These are phyloP conservation scores for Fusarium temperatum DNA, from an alignment of 2,329 filamentous ascomycete species.

Conservation along the genomic window DNA sequence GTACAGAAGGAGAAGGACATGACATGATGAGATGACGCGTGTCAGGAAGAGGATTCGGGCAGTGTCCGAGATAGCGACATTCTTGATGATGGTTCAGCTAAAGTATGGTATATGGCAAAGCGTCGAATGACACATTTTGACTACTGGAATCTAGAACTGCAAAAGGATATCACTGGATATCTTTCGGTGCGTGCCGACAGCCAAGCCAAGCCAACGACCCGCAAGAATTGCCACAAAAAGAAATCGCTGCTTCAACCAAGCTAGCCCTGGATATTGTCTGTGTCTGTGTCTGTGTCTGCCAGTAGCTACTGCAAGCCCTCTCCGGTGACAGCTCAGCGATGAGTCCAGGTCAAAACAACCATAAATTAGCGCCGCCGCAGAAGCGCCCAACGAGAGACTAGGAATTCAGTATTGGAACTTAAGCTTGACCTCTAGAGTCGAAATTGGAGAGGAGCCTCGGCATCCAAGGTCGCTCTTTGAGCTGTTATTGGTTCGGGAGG, in stretches of 20 bases:
- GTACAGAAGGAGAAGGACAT: background rate
- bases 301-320: background rate
- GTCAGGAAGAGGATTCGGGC: constrained; percentile 20
- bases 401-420: background rate
- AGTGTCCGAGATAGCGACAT: constrained; percentile 26
- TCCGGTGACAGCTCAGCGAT: constrained; percentile 7
- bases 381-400: constrained; percentile 9
- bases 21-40: constrained; percentile 14
- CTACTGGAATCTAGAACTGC: background rate
- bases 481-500: constrained; percentile 24
- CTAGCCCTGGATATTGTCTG: background rate
- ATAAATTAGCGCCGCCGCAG: constrained; percentile 21
- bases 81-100: background rate
- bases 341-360: constrained; percentile 30
- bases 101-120: constrained; percentile 1
- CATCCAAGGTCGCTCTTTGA: constrained; percentile 22
- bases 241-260: background rate
- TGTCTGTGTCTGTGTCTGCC: background rate
- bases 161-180: background rate
- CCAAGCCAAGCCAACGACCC: background rate
- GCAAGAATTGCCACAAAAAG: constrained; percentile 16
- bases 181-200: constrained; percentile 13
- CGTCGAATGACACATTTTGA: constrained; percentile 4
- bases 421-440: background rate
- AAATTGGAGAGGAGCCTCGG: constrained; percentile 24